These are phyloP conservation scores for Bassia scoparia DNA, from an alignment of 148 eudicot species.

Conservation along the genomic window DNA sequence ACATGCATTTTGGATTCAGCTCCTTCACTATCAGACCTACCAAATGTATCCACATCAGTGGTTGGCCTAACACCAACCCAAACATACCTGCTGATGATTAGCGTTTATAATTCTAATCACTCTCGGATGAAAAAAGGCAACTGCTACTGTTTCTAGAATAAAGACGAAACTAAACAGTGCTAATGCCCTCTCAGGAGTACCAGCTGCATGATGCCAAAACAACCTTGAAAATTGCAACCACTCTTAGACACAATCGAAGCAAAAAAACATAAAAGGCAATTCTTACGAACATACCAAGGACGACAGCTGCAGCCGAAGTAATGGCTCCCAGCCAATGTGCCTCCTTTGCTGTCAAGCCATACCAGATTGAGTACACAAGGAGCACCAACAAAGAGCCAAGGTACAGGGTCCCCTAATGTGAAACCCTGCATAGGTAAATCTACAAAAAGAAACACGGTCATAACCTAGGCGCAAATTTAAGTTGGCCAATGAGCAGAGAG, in stretches of 20 bases:
- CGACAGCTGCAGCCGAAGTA: slow-evolving; percentile 86
- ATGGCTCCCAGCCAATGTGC: slow-evolving; percentile 91
- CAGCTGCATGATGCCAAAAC: slow-evolving; percentile 68
- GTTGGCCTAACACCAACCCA: slow-evolving; percentile 96
- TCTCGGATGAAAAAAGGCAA: slow-evolving; percentile 76
- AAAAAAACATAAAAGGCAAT: slow-evolving; percentile 5
- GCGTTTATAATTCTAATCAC: slow-evolving; percentile 58
- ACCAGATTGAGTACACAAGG: slow-evolving; percentile 75
- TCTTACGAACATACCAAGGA: slow-evolving; percentile 60
- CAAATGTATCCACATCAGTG: slow-evolving; percentile 79
- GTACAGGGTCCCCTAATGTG: slow-evolving; percentile 84
- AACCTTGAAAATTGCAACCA: slow-evolving; percentile 80
- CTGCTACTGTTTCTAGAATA: slow-evolving; percentile 70
- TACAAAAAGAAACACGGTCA: slow-evolving; percentile 3
- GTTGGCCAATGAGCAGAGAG: slow-evolving; percentile 3
- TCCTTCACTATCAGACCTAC: slow-evolving; percentile 98
- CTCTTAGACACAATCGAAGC: slow-evolving; percentile 18
- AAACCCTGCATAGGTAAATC: slow-evolving; percentile 55
- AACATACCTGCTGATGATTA: slow-evolving; percentile 85
- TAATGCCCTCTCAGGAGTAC: slow-evolving; percentile 93
- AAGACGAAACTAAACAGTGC: slow-evolving; percentile 78
- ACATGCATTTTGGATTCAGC: slow-evolving; percentile 89
- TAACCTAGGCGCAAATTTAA: neutral
- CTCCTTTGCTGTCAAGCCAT: slow-evolving; percentile 91
- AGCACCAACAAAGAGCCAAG: slow-evolving; percentile 78